Percentiles rank a stretch among this genome's conserved stretches.
These are phyloP conservation scores for Chenopodium album DNA, from an alignment of 148 eudicot species.

Conservation along the genomic window DNA sequence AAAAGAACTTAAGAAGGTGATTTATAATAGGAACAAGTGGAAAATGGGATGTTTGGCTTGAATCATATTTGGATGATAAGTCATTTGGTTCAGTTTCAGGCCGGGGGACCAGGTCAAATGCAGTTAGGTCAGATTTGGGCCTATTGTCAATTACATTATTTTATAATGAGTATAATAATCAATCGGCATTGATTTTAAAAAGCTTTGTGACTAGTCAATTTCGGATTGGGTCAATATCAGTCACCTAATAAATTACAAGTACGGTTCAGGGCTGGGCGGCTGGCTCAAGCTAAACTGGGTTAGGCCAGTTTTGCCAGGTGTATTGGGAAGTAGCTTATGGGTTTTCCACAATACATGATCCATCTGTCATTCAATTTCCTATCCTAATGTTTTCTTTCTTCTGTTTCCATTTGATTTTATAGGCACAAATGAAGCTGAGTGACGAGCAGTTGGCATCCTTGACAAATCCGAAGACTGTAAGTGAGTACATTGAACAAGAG, in stretches of 20 bases:
- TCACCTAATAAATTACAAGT: too few species aligned
- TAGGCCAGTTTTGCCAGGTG: neutral
- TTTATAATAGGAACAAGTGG: neutral
- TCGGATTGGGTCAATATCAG: too few species aligned
- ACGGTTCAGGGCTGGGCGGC: too few species aligned
- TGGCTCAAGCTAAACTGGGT: neutral
- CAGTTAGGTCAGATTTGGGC: too few species aligned
- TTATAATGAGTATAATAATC: too few species aligned
- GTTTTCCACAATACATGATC: neutral
- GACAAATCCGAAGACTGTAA: slow-evolving; percentile 72
- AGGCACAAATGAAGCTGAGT: slow-evolving; percentile 77
- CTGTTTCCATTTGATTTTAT: slow-evolving; percentile 13
- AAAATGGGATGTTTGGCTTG: neutral
- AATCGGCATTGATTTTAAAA: too few species aligned
- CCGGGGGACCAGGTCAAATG: neutral
- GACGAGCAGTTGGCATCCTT: slow-evolving; percentile 80
- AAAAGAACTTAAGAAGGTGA: neutral
- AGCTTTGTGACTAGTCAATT: too few species aligned
- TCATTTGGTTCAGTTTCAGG: neutral
- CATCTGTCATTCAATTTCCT: neutral
- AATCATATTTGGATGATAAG: neutral
- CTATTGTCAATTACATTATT: too few species aligned
- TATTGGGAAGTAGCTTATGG: neutral
- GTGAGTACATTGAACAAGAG: slow-evolving; percentile 67
- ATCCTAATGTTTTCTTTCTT: slow-evolving; percentile 6